Conservation (phyloP, 164 flowering plant genomes). For the Sextonia rubra region DNA sequence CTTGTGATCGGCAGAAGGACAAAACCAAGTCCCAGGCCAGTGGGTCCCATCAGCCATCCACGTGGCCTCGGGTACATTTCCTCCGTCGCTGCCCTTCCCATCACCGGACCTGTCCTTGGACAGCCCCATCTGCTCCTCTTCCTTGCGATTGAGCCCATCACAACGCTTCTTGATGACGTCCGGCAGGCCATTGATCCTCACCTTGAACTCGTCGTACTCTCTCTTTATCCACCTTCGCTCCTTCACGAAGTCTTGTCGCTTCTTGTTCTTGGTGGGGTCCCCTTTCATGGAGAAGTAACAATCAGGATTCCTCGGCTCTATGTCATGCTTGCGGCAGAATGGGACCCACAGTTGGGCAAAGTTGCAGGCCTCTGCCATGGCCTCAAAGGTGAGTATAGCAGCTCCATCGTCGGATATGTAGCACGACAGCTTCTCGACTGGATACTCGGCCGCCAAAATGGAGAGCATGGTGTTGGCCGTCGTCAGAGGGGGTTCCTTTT, state of each 20-base stretch:
- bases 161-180: slow-evolving; percentile 47
- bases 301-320: slow-evolving; percentile 78
- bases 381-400: slow-evolving; percentile 60
- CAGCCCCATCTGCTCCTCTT: slow-evolving; percentile 47
- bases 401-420: slow-evolving; percentile 77
- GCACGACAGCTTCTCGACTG: slow-evolving; percentile 57
- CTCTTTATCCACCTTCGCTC: slow-evolving; percentile 75
- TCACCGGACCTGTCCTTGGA: slow-evolving; percentile 40
- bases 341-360: slow-evolving; percentile 75
- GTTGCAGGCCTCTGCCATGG: slow-evolving; percentile 59
- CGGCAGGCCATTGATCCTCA: slow-evolving; percentile 71
- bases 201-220: slow-evolving; percentile 86
- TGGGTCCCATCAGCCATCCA: slow-evolving; percentile 96
- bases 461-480: slow-evolving; percentile 65
- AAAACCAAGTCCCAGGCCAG: slow-evolving; percentile 85
- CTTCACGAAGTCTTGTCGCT: slow-evolving; percentile 60
- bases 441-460: slow-evolving; percentile 54
- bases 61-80: slow-evolving; percentile 47
- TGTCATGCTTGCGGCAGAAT: slow-evolving; percentile 68
- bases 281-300: slow-evolving; percentile 49
- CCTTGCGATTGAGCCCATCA: slow-evolving; percentile 40
- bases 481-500: slow-evolving; percentile 57
- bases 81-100: slow-evolving; percentile 6
- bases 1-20: slow-evolving; percentile 46
- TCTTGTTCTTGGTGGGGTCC: slow-evolving; percentile 75